Percentiles rank a stretch among this genome's conserved stretches.
phyloP scores from a whole-genome alignment of 1,284 basidiomycete species.

The Ceratobasidium sp. region DNA sequence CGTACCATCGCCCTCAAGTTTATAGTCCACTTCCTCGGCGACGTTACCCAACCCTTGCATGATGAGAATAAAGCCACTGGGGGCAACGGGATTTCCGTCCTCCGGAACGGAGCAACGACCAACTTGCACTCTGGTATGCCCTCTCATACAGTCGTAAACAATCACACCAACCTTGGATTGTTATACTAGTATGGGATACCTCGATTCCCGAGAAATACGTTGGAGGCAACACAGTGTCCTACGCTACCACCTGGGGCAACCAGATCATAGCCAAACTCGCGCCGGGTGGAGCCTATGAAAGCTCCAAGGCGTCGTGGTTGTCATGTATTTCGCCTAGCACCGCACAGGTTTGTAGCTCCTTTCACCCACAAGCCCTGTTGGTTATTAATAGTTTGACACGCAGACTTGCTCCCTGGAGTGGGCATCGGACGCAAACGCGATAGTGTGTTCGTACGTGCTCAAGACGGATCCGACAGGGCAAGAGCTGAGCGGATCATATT shows the following conservation, averaged over 20 bases:
- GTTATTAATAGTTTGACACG: not conserved
- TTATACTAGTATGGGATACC: slow-evolving; percentile 46
- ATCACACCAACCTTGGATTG: not conserved
- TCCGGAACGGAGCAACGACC: slow-evolving; percentile 45
- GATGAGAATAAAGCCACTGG: slow-evolving; percentile 44
- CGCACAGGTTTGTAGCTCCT: slow-evolving; percentile 14
- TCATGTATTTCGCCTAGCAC: slow-evolving; percentile 44
- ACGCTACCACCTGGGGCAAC: slow-evolving; percentile 44
- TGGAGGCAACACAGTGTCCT: slow-evolving; percentile 22
- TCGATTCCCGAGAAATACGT: slow-evolving; percentile 46
- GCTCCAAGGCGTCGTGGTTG: slow-evolving; percentile 43
- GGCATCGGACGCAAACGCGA: slow-evolving; percentile 46
- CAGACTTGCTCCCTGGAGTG: slow-evolving; percentile 48
- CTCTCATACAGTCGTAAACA: not conserved
- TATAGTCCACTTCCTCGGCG: slow-evolving; percentile 48
- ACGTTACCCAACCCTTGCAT: slow-evolving; percentile 49
- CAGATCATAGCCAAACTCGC: slow-evolving; percentile 44
- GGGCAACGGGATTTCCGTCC: slow-evolving; percentile 47
- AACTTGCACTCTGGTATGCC: slow-evolving; percentile 46
- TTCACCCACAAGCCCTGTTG: not conserved
- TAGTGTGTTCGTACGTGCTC: slow-evolving; percentile 47
- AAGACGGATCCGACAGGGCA: slow-evolving; percentile 32
- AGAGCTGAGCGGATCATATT: slow-evolving; percentile 44
- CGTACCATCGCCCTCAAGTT: slow-evolving; percentile 46
- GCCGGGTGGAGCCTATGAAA: slow-evolving; percentile 34